These are phyloP conservation scores for Ocimum tenuiflorum DNA, from an alignment of 257 asterid species.

Conservation along the genomic window DNA sequence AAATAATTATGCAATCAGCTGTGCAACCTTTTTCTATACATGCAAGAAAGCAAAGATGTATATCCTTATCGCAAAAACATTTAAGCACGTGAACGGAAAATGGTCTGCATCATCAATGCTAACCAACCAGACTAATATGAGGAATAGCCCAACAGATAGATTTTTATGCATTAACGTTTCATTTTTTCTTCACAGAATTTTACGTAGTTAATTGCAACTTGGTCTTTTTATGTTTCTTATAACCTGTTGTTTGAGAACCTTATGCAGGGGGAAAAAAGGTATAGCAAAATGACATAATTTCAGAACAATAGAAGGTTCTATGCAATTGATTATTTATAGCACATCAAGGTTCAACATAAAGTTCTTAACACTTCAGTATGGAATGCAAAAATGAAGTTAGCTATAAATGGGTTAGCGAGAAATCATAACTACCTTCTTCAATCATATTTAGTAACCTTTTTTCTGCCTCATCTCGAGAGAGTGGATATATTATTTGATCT, in stretches of 20 bases:
- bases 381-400: not conserved
- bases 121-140: not conserved
- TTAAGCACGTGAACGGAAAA: not conserved
- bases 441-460: conserved; percentile 35
- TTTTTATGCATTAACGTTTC: too few species aligned
- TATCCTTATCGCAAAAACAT: not conserved
- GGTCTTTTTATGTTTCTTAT: not conserved
- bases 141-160: too few species aligned
- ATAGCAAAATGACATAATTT: too few species aligned
- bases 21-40: not conserved
- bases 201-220: too few species aligned
- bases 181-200: too few species aligned
- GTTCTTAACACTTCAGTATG: not conserved
- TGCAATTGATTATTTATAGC: not conserved
- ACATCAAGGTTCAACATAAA: conserved; percentile 1
- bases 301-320: not conserved
- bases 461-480: conserved; percentile 76
- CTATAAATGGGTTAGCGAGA: conserved; percentile 5
- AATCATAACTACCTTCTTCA: conserved; percentile 38
- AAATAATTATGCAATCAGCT: not conserved
- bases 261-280: conserved; percentile 6
- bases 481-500: conserved; percentile 96
- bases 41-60: not conserved
- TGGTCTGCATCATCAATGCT: not conserved
- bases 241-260: not conserved